phyloP scores from a whole-genome alignment of 306 rosid genomes.

The Citrullus mucosospermus region DNA sequence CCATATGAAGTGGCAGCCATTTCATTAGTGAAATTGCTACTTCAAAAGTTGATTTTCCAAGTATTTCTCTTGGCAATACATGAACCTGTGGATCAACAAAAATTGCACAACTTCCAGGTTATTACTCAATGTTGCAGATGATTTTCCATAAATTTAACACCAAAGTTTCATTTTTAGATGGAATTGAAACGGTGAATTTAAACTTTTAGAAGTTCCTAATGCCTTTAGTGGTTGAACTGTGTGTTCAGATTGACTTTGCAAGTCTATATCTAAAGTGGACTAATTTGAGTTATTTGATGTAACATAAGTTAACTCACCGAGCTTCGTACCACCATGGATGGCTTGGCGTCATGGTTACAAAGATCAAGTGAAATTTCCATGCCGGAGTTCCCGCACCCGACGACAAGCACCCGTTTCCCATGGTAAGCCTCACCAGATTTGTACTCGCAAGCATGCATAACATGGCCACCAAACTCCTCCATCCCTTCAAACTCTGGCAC shows the following conservation, averaged over 20 bases:
- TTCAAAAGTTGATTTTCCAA: constrained; percentile 72
- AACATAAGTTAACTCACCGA: constrained; percentile 45
- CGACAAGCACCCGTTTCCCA: constrained; percentile 57
- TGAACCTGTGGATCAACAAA: constrained; percentile 42
- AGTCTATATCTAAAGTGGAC: not conserved
- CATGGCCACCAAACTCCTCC: constrained; percentile 54
- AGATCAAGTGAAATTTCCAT: constrained; percentile 97
- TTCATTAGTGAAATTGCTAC: constrained; percentile 56
- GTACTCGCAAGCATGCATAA: constrained; percentile 77
- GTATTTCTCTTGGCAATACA: constrained; percentile 59
- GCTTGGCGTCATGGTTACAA: constrained; percentile 55
- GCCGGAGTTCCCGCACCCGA: constrained; percentile 92
- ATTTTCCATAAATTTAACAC: not conserved
- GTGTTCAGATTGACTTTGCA: not conserved
- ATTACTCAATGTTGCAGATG: not conserved
- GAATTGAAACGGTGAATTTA: not conserved
- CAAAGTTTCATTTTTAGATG: not conserved
- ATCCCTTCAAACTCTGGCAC: constrained; percentile 68
- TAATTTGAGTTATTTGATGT: not conserved
- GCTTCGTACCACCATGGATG: constrained; percentile 84
- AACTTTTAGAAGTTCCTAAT: not conserved
- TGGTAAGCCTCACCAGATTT: constrained; percentile 44
- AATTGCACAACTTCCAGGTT: not conserved
- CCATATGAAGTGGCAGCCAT: constrained; percentile 53
- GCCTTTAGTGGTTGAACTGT: not conserved